Base-by-base conservation (phyloP, 768 basidiomycete species). In the Cystofilobasidium capitatum region DNA sequence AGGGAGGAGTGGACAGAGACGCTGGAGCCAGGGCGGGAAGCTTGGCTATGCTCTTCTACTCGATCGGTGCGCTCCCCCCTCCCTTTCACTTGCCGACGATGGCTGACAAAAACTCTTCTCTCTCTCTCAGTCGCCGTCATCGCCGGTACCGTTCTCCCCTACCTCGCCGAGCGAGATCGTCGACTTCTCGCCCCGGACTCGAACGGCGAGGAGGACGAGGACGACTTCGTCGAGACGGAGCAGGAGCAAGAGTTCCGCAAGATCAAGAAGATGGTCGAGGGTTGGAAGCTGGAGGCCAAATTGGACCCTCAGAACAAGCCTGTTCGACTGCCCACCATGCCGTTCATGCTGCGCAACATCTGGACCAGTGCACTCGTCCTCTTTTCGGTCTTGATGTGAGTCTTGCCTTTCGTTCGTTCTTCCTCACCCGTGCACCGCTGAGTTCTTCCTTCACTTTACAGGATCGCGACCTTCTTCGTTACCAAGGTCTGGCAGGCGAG, bases 261-360 rank as follows among this genome's bases (percentile, higher is more conserved):
- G 29, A 82, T 94, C 69, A 82, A 85, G 62, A 79, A 83, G 55
- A 85, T 83, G 69, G 87, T 96, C 29, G 82, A 82, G 45, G 80
- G 84, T 74, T 93, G 92, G 93, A 86, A 86, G 71, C 84, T 85
- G 20, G 91, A 94, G 69, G 91, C 91, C 57, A 85, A 84, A 13
- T 80, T 84, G 59, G 80, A 85, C 90, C 44, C 33, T 26, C 33
- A 59, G 40, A 47, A 33, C 36, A 82, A 83, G 74, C 85, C 86
- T 7, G 79, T 94, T 55, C 83, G 81, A 40, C 81, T 97, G 10
- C 93, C 93, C 37, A 82, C 86, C 26, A 90, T 88, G 86, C 90
- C 93, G 13, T 87, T 94, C 77, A 84, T 94, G 73, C 80, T 96
- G 62, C 83, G 92, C 63, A 92, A 96, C 73, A 90, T 96, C 71